Evolutionary conservation across 768 basidiomycete species (phyloP), one percentile per base, ranked within the genome.

Genomic region (Mycena vulgaris): DNA sequence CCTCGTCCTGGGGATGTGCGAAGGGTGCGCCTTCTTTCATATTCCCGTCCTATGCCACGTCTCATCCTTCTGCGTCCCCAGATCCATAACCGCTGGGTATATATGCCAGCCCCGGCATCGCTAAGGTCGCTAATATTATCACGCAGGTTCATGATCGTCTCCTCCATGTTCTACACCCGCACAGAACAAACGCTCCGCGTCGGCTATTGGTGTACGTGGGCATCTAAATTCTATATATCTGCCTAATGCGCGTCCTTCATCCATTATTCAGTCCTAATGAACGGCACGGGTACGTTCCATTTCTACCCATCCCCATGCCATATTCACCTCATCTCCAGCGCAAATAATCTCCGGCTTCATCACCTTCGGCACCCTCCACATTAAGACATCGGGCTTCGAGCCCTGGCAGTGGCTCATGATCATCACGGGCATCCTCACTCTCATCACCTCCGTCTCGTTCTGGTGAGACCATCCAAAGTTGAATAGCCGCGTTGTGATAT

Each of bases 111-210:
- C 27, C 30, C 28, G 58, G 11, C 7, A 28, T 21, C 23, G 3
- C 3, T 3, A n/a, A 5, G 8, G 14, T 39, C 56, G 16, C 51
- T 51, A 40, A 53, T 37, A 19, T 56, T 37, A 13, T 14, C 23
- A 3, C n/a, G n/a, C 21, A 72, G 93, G 19, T 93, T 94, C 81
- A 84, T 95, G 87, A 88, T 95, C 75, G 90, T 94, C 40, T 92
- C 89, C 23, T 89, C 90, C 5, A 94, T 94, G 93, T 95, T 94
- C 75, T 94, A 94, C 76, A 94, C 92, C 6, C 88, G 91, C 56
- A 88, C 83, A 11, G 93, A 95, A 73, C 92, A 93, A 74, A 92
- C 89, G 1, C 80, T 86, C 52, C 87, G 93, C 5, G 87, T 93
- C 19, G 92, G 93, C 3, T 93, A 92, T 75, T 94, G 92, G 92